Evolutionary conservation across 495 filamentous ascomycete species (phyloP), one percentile per base, ranked within the genome.

Genomic region (Penicillium manginii): DNA sequence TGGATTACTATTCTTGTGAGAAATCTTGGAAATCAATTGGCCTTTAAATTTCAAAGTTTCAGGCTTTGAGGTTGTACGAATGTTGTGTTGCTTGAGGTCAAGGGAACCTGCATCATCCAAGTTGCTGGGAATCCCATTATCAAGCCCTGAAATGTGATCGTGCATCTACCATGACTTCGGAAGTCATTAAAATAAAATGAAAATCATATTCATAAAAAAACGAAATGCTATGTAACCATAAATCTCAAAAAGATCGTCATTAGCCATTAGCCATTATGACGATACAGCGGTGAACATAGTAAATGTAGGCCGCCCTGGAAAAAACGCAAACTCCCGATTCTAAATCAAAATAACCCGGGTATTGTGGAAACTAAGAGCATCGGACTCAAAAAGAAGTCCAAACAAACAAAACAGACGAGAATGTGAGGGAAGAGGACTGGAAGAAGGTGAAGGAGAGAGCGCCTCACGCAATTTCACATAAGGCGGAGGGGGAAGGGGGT

Each of bases 21-120:
- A 47, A 2, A n/a, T n/a, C n/a, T n/a, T n/a, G n/a, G n/a, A n/a
- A 7, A 47, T 14, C 14, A 37, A 58, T 58, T 52, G 40, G 56
- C 21, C n/a, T 17, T 18, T 11, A 8, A 26, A 4, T 18, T 33
- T 12, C 37, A 23, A 39, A 22, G 26, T 12, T n/a, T n/a, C n/a
- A n/a, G n/a, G 18, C 33, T 19, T 26, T 26, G 19, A 26, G 19
- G 45, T 47, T 21, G 45, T 47, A 47, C 45, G 17, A 47, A 47
- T 26, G 45, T 21, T 15, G 21, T 47, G 45, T 47, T 51, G 26
- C 40, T 17, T 26, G 18, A 26, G 43, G 18, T 2, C 7, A 43
- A 17, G 40, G 39, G 40, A 43, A 43, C 40, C 4, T 43, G 17
- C 40, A 43, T 43, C 3, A 21, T 6, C 2, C 12, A n/a, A 2